Evolutionary conservation across 163 green algal genomes (phyloP).

Genomic region (Picocystis sp.): DNA sequence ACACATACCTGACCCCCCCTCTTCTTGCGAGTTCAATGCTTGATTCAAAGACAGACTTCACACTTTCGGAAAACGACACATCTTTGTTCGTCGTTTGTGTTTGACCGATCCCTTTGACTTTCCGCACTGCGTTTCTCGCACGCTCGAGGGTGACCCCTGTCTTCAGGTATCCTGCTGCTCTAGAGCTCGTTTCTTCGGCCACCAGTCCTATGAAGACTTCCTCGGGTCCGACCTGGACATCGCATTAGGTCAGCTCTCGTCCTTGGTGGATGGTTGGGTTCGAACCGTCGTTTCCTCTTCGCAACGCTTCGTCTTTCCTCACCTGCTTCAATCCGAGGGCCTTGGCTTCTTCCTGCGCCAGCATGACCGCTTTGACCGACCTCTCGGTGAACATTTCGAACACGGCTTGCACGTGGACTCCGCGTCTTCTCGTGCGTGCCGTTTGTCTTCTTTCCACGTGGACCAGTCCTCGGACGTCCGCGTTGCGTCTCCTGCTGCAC

Average conservation of each 20-base stretch:
- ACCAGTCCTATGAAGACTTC: slow-evolving; percentile 5
- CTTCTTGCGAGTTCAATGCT: slow-evolving; percentile 1
- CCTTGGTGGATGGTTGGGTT: too few species aligned
- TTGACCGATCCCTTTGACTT: slow-evolving; percentile 4
- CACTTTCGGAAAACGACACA: slow-evolving; percentile 2
- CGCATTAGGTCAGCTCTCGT: background rate
- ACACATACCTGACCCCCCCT: slow-evolving; percentile 1
- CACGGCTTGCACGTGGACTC: slow-evolving; percentile 6
- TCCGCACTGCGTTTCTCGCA: slow-evolving; percentile 1
- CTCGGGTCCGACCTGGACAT: background rate
- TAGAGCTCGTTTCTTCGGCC: background rate
- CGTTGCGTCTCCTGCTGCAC: too few species aligned
- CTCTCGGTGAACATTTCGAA: slow-evolving; percentile 61
- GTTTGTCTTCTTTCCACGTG: too few species aligned
- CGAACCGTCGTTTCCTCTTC: too few species aligned
- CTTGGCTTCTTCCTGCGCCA: slow-evolving; percentile 53
- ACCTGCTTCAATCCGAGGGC: slow-evolving; percentile 16
- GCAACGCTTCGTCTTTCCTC: too few species aligned
- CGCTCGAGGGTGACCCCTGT: slow-evolving; percentile 5
- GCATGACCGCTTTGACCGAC: slow-evolving; percentile 60
- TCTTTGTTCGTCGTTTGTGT: background rate
- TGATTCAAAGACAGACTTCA: slow-evolving; percentile 3
- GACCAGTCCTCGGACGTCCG: too few species aligned
- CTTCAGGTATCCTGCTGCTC: background rate
- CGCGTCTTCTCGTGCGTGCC: too few species aligned